Conservation (phyloP, 441 rosid genomes). For the California macrophylla region DNA sequence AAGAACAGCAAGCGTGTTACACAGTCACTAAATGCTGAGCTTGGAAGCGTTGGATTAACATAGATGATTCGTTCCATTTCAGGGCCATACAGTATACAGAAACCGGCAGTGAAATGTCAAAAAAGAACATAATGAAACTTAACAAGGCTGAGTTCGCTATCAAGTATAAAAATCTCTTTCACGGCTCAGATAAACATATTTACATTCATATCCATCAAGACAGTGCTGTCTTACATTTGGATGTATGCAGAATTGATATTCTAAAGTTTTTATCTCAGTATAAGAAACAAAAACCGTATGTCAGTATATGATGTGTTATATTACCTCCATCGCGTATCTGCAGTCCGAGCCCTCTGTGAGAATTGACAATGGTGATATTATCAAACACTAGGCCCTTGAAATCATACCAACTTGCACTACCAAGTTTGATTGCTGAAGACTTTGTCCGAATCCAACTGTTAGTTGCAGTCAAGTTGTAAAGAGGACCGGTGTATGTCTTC, state of each 20-base stretch:
- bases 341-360: constrained; percentile 74
- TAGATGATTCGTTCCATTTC: background rate
- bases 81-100: background rate
- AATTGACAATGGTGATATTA: constrained; percentile 67
- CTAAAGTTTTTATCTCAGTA: background rate
- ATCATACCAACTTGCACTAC: constrained; percentile 68
- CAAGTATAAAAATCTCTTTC: too few species aligned
- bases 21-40: background rate
- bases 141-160: background rate
- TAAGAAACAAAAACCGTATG: background rate
- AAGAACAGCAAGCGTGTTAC: background rate
- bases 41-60: background rate
- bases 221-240: background rate
- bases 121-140: background rate
- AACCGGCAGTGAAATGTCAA: background rate
- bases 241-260: too few species aligned
- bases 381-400: constrained; percentile 57
- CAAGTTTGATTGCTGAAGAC: constrained; percentile 80
- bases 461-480: constrained; percentile 60
- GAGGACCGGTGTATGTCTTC: constrained; percentile 56
- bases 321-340: constrained; percentile 94
- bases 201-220: background rate
- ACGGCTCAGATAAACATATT: too few species aligned
- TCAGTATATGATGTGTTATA: background rate
- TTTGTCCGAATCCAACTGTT: constrained; percentile 80